phyloP scores from a whole-genome alignment of 768 basidiomycete genomes.

The Mycena vulgaris region DNA sequence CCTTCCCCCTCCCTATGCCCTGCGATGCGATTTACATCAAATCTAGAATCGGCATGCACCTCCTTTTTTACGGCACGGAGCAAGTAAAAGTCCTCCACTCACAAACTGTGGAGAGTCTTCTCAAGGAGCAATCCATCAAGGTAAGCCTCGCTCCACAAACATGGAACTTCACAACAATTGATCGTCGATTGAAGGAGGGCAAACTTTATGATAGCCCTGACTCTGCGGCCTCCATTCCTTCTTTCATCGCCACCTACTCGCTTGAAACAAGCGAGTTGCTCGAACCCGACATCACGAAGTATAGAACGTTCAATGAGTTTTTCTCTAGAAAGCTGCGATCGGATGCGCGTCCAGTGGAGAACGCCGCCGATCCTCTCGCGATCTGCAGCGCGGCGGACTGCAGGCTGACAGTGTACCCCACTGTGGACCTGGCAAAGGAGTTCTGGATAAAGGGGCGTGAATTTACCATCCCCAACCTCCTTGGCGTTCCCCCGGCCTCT shows the following conservation, averaged over 20 bases:
- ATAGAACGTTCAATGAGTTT: conserved; percentile 84
- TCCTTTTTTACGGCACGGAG: conserved; percentile 74
- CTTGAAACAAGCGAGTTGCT: conserved; percentile 74
- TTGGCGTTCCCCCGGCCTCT: conserved; percentile 62
- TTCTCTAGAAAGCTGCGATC: conserved; percentile 76
- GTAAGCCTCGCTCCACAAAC: conserved; percentile 43
- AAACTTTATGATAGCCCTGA: conserved; percentile 68
- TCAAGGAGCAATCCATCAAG: conserved; percentile 70
- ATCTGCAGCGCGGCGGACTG: conserved; percentile 83
- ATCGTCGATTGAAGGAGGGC: conserved; percentile 59
- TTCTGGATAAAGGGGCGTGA: conserved; percentile 85
- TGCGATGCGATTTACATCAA: conserved; percentile 32
- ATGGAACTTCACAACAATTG: not conserved
- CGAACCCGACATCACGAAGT: conserved; percentile 72
- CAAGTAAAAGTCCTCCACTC: conserved; percentile 66
- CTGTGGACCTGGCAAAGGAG: conserved; percentile 69
- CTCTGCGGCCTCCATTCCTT: conserved; percentile 66
- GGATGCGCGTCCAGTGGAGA: conserved; percentile 73
- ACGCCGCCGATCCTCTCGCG: conserved; percentile 63
- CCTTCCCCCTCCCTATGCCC: not conserved
- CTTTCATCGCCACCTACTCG: conserved; percentile 69
- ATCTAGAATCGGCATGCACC: conserved; percentile 76
- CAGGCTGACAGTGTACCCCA: conserved; percentile 78
- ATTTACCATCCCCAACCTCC: conserved; percentile 76
- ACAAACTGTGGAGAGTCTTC: conserved; percentile 62